These are phyloP conservation scores for Euphorbia celastroides DNA, from an alignment of 441 rosid species.

Conservation along the genomic window DNA sequence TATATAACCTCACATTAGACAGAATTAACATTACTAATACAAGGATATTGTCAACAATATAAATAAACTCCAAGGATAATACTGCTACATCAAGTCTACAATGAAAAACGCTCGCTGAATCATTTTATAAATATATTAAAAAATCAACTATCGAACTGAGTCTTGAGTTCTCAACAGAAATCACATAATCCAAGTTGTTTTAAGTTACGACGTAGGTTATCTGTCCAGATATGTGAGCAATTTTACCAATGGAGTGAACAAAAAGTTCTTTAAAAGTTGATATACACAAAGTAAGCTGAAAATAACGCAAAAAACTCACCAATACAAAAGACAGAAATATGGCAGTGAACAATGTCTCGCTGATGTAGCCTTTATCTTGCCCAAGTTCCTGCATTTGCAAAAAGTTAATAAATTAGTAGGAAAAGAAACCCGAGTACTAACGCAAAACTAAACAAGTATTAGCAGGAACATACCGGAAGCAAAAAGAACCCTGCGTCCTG, in stretches of 20 bases:
- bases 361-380: conserved; percentile 86
- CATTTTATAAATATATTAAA: background rate
- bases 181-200: conserved; percentile 5
- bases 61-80: background rate
- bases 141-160: no score
- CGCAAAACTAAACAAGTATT: background rate
- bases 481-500: conserved; percentile 86
- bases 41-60: background rate
- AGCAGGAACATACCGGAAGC: conserved; percentile 64
- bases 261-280: background rate
- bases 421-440: background rate
- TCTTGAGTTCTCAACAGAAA: background rate
- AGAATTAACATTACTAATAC: background rate
- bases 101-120: background rate
- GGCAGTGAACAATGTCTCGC: conserved; percentile 73
- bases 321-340: conserved; percentile 65
- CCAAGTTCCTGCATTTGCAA: conserved; percentile 73
- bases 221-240: background rate
- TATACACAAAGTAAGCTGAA: background rate
- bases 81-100: background rate
- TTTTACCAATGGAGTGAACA: background rate
- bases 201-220: background rate
- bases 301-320: conserved; percentile 43
- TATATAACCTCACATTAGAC: background rate
- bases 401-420: conserved; percentile 8